Evolutionary conservation across 345 rosid species (phyloP), one percentile per base, ranked within the genome.

Genomic region (Bruguiera parviflora): DNA sequence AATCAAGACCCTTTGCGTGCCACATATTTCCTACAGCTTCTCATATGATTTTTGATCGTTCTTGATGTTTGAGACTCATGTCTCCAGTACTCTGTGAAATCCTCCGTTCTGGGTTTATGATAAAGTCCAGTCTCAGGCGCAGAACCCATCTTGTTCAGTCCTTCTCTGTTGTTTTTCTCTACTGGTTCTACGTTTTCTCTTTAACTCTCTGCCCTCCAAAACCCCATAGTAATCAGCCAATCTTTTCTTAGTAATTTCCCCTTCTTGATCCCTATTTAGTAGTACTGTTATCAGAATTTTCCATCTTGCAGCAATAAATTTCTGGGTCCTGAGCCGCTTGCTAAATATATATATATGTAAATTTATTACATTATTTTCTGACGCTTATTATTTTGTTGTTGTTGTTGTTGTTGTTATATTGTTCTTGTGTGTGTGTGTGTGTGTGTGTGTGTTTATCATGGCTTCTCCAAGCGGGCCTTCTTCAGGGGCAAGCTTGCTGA

Each of bases 71-170:
- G 71, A 51, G 76, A 67, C 58, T 19, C 77, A 73, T 73, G 77
- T 67, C 72, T 68, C 77, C 77, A 43, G 72, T 61, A 39, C 46
- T 73, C 60, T 39, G 72, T 56, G 77, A 73, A 62, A 63, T 73
- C 67, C 52, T 73, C 32, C 77, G 68, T 47, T 73, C 64, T 29
- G 77, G 77, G 37, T 61, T 61, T 55, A 73, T 47, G 77, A 67
- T 73, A 39, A 73, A 62, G 62, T 73, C 77, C 57, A 53, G 72
- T 46, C 77, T 68, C 47, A 55, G 77, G 24, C 77, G 72, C 77
- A 63, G 77, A 32, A 73, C 77, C 51, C 72, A 67, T 43, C 77
- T 73, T 63, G 77, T 73, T 73, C 77, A 73, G 43, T 73, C 77
- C 10, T 67, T 73, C 72, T 73, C 77, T 19, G 77, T 73, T 63